These are phyloP conservation scores for Daucus carota DNA, from an alignment of 129 eudicot species.

Conservation along the genomic window DNA sequence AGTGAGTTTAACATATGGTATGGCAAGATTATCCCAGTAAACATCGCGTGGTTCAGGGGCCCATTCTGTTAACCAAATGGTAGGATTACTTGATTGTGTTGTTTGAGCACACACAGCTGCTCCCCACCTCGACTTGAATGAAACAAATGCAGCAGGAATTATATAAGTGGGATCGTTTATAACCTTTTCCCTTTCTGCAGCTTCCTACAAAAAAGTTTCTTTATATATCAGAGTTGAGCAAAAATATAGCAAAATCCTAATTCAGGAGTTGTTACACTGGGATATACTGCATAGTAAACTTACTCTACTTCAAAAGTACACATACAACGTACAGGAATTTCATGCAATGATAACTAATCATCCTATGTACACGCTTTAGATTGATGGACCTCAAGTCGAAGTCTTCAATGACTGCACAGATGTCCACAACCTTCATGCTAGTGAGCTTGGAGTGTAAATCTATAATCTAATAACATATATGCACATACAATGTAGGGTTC, in stretches of 20 bases:
- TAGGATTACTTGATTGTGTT: constrained; percentile 72
- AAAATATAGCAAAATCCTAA: background rate
- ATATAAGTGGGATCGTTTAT: constrained; percentile 68
- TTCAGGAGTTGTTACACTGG: background rate
- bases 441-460: background rate
- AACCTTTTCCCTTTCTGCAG: constrained; percentile 69
- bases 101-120: constrained; percentile 99
- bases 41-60: constrained; percentile 99
- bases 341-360: background rate
- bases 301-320: background rate
- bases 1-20: constrained; percentile 73
- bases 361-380: background rate
- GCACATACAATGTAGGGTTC: background rate
- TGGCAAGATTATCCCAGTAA: constrained; percentile 87
- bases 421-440: background rate
- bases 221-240: background rate
- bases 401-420: background rate
- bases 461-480: background rate
- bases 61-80: constrained; percentile 93
- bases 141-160: constrained; percentile 90
- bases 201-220: constrained; percentile 40
- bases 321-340: background rate
- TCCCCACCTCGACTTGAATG: constrained; percentile 92
- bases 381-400: background rate
- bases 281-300: background rate